Evolutionary conservation across 495 filamentous ascomycete species (phyloP), one percentile per base, ranked within the genome.

Genomic region (Hypoxylon rickii): DNA sequence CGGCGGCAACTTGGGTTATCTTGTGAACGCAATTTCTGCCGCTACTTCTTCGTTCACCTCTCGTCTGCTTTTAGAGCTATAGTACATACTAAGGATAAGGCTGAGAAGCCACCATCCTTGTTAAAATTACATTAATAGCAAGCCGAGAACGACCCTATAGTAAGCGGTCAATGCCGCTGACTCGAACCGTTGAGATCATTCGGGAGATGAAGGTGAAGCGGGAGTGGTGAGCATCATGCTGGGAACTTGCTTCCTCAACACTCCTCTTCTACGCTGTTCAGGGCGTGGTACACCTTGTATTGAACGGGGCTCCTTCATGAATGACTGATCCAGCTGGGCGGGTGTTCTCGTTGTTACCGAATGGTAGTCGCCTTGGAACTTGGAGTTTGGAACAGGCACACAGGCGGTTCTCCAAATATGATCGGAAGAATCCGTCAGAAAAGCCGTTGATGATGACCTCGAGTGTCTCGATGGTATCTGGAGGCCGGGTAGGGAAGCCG

Each of bases 351-450:
- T 89, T 79, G 75, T 60, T 34, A 83, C 69, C 18, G 66, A 45
- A 42, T 72, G 64, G 51, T 82, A 78, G 50, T 96, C 90, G 15
- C 84, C 86, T 10, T 86, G 83, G 46, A 94, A 84, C 59, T 87
- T 85, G 47, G 84, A 82, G 52, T 76, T 87, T 5, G 90, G 86
- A 13, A 86, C 83, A 41, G 86, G 89, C 10, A 95, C 90, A 43
- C 87, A 86, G 5, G 94, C 89, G 7, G 89, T 92, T 40, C 90
- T 82, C 94, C 94, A 98, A 24, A 96, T 80, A 67, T 98, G 94
- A 65, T 97, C 92, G 8, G 86, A 85, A 4, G 85, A 91, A 64
- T 97, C 90, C 24, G 84, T 83, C 16, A 98, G 77, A 70, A 94
- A 97, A 54, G 83, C n/a, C n/a, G n/a, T n/a, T n/a, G n/a, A 80